Base-by-base conservation (phyloP, 2,329 filamentous ascomycete genomes). In the Diplocarpon mali region DNA sequence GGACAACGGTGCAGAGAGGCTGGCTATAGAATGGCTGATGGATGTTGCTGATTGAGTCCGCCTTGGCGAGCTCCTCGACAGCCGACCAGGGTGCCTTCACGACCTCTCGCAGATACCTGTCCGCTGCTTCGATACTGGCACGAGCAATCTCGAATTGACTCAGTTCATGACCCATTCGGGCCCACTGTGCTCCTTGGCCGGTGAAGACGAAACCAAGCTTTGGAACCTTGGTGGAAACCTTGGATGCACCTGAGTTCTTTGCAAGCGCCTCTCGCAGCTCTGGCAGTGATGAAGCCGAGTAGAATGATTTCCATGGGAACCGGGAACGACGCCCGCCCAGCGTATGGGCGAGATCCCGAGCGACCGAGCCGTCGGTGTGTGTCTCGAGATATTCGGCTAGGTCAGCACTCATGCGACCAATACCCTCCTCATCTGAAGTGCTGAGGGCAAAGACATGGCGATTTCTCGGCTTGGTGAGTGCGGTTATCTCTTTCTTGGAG, bases 1-100 rank as follows among this genome's bases (percentile, higher is more conserved):
- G 60, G 2, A 62, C 29, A 12, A 53, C 55, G 1, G 55, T 58
- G 35, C 45, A 56, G 2, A 55, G 30, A 0, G 54, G 52, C 32
- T 58, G 55, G 37, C 45, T 49, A 12, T 57, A 34, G 5, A 44
- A 40, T 16, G 46, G 44, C 41, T 48, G 40, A 36, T 60, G 56
- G 12, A 57, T 35, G 7, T 38, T 38, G n/a, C 49, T 39, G 1
- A 17, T 30, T 7, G 46, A 13, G 11, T 17, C 36, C 32, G 47
- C 37, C 16, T 44, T 45, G 10, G 14, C 38, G 16, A 50, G 31
- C 15, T 50, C 48, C 2, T 53, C 58, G 32, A 43, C 48, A 12
- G 57, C 29, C 5, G 34, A 35, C 34, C 34, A 35, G 55, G n/a
- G 53, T 45, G 9, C 41, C 39, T 7, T 10, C 34, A 35, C 9